These are phyloP conservation scores for Hymenoscyphus fraxineus DNA, from an alignment of 2,329 filamentous ascomycete species.

Conservation along the genomic window DNA sequence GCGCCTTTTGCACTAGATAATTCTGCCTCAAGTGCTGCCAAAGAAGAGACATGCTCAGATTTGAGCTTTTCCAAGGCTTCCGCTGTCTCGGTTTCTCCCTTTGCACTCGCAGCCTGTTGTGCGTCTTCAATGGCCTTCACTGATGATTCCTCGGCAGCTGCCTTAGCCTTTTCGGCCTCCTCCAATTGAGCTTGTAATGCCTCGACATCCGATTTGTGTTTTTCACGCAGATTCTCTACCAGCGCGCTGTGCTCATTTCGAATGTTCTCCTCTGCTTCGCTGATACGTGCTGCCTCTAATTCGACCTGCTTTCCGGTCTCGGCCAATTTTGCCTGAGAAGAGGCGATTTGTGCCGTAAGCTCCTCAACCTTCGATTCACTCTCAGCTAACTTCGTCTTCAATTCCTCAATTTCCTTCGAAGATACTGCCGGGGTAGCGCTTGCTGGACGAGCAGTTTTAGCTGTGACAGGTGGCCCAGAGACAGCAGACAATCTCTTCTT, in stretches of 20 bases:
- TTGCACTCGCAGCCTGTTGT: slow-evolving; percentile 25
- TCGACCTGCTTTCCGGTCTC: slow-evolving; percentile 51
- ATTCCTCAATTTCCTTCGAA: slow-evolving; percentile 55
- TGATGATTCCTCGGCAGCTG: slow-evolving; percentile 27
- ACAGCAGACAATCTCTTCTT: slow-evolving; percentile 57
- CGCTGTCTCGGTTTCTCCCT: slow-evolving; percentile 37
- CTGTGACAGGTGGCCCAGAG: slow-evolving; percentile 35
- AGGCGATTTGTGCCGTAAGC: slow-evolving; percentile 53
- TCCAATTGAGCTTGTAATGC: slow-evolving; percentile 29
- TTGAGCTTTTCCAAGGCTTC: slow-evolving; percentile 50
- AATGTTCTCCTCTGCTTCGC: slow-evolving; percentile 41
- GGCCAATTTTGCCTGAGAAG: slow-evolving; percentile 52
- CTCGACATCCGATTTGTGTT: slow-evolving; percentile 29
- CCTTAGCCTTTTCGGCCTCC: slow-evolving; percentile 26
- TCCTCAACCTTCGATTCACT: slow-evolving; percentile 56
- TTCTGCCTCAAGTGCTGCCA: slow-evolving; percentile 36
- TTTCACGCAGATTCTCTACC: slow-evolving; percentile 38
- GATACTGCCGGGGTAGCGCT: slow-evolving; percentile 27
- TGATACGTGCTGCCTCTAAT: slow-evolving; percentile 38
- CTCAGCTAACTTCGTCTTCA: slow-evolving; percentile 56
- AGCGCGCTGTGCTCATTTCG: slow-evolving; percentile 44
- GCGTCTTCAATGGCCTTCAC: slow-evolving; percentile 33
- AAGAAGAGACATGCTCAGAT: slow-evolving; percentile 34
- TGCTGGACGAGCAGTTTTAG: slow-evolving; percentile 40
- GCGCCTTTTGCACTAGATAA: slow-evolving; percentile 48